Percentiles rank a stretch among this genome's conserved stretches.
Conservation (phyloP, 306 rosid genomes). For the Inga leiocalycina region DNA sequence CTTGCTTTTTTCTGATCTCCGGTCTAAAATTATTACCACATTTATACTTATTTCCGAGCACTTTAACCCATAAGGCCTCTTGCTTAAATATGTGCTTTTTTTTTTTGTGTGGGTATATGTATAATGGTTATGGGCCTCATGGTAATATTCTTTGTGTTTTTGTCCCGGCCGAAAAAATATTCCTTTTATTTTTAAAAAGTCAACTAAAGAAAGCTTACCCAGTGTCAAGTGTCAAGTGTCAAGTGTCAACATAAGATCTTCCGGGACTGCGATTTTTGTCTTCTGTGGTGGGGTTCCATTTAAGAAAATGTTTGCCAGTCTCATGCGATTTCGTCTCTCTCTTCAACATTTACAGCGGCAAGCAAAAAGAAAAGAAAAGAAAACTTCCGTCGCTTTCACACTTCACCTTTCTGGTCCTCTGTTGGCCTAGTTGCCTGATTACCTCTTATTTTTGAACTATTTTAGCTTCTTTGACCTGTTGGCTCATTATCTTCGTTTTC, state of each 20-base stretch:
- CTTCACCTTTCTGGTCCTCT: constrained; percentile 15
- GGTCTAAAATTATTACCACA: too few species aligned
- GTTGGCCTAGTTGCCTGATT: background rate
- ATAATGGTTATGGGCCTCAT: too few species aligned
- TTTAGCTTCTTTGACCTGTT: constrained; percentile 22
- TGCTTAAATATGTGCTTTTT: too few species aligned
- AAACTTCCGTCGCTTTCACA: constrained; percentile 39
- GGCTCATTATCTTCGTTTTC: background rate
- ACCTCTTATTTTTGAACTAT: background rate
- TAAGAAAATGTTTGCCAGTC: background rate
- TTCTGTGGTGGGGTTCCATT: background rate
- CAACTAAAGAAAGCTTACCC: background rate
- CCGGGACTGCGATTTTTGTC: background rate
- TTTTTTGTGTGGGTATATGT: too few species aligned
- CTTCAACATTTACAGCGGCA: background rate
- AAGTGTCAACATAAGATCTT: background rate
- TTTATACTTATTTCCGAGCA: too few species aligned
- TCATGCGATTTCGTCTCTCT: background rate
- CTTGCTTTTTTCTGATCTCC: too few species aligned
- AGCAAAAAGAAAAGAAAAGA: background rate
- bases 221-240: background rate
- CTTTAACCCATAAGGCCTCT: too few species aligned
- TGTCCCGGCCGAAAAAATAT: too few species aligned
- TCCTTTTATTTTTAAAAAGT: background rate
- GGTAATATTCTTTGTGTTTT: too few species aligned